Base-by-base conservation (phyloP, 202 grass and related monocot species). In the Panicum virgatum region DNA sequence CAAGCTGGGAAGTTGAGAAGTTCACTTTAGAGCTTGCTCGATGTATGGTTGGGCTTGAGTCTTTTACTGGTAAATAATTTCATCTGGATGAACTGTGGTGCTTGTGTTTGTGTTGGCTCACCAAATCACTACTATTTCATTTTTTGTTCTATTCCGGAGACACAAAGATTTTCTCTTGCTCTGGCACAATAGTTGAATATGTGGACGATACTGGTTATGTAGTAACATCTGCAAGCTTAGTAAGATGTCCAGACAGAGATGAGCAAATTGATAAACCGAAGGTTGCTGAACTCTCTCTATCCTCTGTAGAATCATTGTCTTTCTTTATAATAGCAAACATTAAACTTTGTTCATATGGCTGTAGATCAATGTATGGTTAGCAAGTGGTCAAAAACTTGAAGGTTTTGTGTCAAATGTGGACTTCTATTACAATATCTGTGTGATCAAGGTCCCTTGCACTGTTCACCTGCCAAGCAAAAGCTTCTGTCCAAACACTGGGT, bases 1-100 rank as follows among this genome's bases (percentile, higher is more conserved):
- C 40, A 4, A 23, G 22, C 3, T 68, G n/a, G 38, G 20, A 7
- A 68, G 65, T 68, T 14, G 65, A 68, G 39, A 68, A 44, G 5
- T 25, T 42, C n/a, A 44, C 65, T 44, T 23, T 68, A 13, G 65
- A 68, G n/a, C 65, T 68, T 68, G 37, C 65, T 68, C 65, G n/a
- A 68, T 68, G 65, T 68, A 19, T 68, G 65, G 65, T 68, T 68
- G 65, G 65, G 38, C 38, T 68, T 44, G 65, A 23, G 12, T 68
- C 20, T 44, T 68, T 38, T n/a, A 38, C 34, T 38, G 62, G 62
- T 65, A 32, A 38, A 20, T 65, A 38, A 38, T 34, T 38, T 38
- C 7, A 20, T 65, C n/a, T 36, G 37, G 34, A n/a, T n/a, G 34
- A 36, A 7, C 18, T 20, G 32, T 65, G 18, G 14, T n/a, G n/a